Conservation (phyloP, 352 stramenopile genomes). For the Nothophytophthora sp. region DNA sequence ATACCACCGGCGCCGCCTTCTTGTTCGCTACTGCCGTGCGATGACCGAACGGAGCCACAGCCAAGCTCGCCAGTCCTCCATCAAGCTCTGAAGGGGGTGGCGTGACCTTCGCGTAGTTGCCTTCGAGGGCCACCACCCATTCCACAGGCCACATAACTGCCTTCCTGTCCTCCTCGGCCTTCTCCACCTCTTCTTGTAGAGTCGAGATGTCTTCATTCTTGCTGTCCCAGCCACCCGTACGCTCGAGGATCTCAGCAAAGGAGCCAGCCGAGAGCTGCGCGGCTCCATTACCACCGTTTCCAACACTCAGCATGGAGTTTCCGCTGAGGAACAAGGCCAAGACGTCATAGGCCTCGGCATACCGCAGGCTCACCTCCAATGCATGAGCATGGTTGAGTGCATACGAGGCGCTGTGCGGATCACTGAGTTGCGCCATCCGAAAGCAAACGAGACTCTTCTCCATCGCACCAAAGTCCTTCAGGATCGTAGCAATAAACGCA, state of each 20-base stretch:
- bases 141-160: conserved; percentile 23
- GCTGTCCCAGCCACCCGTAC: conserved; percentile 13
- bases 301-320: conserved; percentile 41
- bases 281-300: conserved; percentile 3
- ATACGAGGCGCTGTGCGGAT: conserved; percentile 52
- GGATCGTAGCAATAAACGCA: conserved; percentile 71
- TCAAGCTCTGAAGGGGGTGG: neutral
- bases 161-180: neutral
- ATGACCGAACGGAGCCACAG: neutral
- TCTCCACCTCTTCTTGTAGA: neutral
- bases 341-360: conserved; percentile 44
- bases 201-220: neutral
- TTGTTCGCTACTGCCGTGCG: conserved; percentile 2
- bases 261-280: conserved; percentile 22
- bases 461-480: conserved; percentile 70
- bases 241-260: conserved; percentile 35
- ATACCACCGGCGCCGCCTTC: neutral
- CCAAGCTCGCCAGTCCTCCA: neutral
- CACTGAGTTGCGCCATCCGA: conserved; percentile 36
- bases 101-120: conserved; percentile 26
- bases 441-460: conserved; percentile 60
- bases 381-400: conserved; percentile 69
- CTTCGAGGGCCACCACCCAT: conserved; percentile 16
- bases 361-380: conserved; percentile 44
- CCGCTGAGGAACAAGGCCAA: conserved; percentile 40